phyloP scores from a whole-genome alignment of 805 yeast species.

The Cephaloascus fragrans region DNA sequence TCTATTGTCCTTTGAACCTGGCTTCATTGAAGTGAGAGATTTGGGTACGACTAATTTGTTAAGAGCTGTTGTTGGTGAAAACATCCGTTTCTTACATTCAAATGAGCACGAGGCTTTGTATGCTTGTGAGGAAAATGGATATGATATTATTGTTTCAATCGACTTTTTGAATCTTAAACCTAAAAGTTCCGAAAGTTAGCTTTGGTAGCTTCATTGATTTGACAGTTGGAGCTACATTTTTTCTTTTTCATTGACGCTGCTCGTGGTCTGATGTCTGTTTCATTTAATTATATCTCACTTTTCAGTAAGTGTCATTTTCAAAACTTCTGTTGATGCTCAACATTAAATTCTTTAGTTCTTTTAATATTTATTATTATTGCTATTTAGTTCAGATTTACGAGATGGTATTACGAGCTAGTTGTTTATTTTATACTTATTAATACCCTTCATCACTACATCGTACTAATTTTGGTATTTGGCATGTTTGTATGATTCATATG shows the following conservation, averaged over 20 bases:
- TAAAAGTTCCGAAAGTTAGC: slow-evolving; percentile 6
- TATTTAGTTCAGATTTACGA: not conserved
- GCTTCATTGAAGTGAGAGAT: slow-evolving; percentile 85
- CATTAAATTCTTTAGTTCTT: no score
- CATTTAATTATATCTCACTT: no score
- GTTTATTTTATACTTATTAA: no score
- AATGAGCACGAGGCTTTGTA: slow-evolving; percentile 90
- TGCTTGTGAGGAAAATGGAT: slow-evolving; percentile 86
- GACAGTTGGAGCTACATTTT: not conserved
- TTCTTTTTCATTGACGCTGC: not conserved
- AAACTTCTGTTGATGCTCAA: no score
- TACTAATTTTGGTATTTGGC: not conserved
- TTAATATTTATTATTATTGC: no score
- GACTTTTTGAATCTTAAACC: slow-evolving; percentile 71
- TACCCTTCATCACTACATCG: not conserved
- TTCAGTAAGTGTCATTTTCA: no score
- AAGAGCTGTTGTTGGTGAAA: slow-evolving; percentile 86
- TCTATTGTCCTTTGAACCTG: slow-evolving; percentile 79
- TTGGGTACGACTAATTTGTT: slow-evolving; percentile 81
- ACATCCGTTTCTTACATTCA: slow-evolving; percentile 79
- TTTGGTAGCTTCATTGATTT: slow-evolving; percentile 1
- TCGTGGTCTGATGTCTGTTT: not conserved
- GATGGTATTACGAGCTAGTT: not conserved
- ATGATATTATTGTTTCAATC: slow-evolving; percentile 83
- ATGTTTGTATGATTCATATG: not conserved